Evolutionary conservation across 192 early-diverging fungal genomes (phyloP).

Genomic region (Entomortierella parvispora): DNA sequence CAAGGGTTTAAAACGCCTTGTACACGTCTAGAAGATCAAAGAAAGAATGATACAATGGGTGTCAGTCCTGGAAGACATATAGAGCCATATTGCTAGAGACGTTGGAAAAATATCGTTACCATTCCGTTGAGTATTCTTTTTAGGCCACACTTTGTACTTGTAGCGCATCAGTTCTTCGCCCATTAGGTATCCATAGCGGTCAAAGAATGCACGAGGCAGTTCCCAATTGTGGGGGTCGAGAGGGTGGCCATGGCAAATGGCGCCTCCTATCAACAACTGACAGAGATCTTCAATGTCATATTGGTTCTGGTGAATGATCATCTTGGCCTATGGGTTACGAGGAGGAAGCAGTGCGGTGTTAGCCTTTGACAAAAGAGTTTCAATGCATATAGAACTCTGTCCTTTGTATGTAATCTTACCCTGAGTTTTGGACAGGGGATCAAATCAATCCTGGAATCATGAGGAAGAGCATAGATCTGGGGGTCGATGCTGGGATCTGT

Average conservation of each 20-base stretch:
- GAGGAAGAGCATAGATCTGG: constrained; percentile 41
- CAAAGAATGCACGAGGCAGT: constrained; percentile 54
- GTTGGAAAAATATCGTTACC: constrained; percentile 2
- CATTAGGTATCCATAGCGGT: constrained; percentile 52
- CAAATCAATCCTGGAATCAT: constrained; percentile 53
- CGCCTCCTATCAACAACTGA: constrained; percentile 49
- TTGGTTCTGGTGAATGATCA: constrained; percentile 50
- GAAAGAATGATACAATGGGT: no score
- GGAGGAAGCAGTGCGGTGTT: no score
- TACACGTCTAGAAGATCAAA: no score
- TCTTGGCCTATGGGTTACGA: constrained; percentile 35
- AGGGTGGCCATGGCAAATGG: constrained; percentile 55
- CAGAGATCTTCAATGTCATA: constrained; percentile 54
- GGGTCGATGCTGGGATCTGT: constrained; percentile 48
- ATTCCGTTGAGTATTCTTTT: constrained; percentile 30
- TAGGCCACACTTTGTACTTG: constrained; percentile 54
- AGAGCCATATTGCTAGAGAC: no score
- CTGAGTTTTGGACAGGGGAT: constrained; percentile 55
- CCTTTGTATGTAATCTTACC: no score
- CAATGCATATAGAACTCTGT: no score
- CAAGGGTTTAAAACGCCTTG: no score
- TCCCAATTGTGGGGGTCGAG: constrained; percentile 55
- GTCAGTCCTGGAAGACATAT: neutral
- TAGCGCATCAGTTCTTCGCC: constrained; percentile 45
- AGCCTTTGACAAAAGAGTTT: no score